A percentile compares a stretch with the other conserved stretches of the same genome.
These are phyloP conservation scores for Ustilago hordei DNA, from an alignment of 1,284 basidiomycete genomes.

Conservation along the genomic window DNA sequence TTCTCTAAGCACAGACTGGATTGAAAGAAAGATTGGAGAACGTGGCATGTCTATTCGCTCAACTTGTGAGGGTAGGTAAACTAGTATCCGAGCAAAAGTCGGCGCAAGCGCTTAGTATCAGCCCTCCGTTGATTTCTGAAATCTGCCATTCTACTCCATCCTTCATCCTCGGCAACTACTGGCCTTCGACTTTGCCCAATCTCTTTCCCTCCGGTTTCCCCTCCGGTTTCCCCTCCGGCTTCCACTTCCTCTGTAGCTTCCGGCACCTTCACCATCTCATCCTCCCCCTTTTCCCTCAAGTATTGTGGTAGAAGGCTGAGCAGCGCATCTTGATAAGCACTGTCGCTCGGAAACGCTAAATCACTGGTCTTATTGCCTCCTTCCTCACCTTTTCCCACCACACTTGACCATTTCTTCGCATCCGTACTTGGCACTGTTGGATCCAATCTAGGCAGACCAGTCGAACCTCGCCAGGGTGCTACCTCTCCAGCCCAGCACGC, in stretches of 20 bases:
- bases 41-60: background rate
- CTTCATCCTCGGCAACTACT: constrained; percentile 17
- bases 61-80: background rate
- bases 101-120: constrained; percentile 31
- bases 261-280: constrained; percentile 11
- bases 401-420: constrained; percentile 43
- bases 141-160: constrained; percentile 24
- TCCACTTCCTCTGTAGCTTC: background rate
- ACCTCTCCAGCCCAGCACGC: constrained; percentile 36
- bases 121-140: constrained; percentile 40
- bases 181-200: constrained; percentile 3
- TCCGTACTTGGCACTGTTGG: constrained; percentile 31
- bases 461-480: background rate
- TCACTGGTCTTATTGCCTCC: constrained; percentile 21
- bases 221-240: background rate
- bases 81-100: constrained; percentile 35
- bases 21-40: background rate
- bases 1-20: too few relatives aligned
- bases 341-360: constrained; percentile 46
- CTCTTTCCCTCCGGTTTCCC: background rate
- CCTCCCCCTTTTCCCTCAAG: background rate
- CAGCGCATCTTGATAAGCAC: constrained; percentile 55
- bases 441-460: constrained; percentile 41
- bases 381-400: background rate
- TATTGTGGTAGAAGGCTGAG: constrained; percentile 21